These are phyloP conservation scores for Trypanosoma mega DNA, from an alignment of 208 protist species.

Conservation along the genomic window DNA sequence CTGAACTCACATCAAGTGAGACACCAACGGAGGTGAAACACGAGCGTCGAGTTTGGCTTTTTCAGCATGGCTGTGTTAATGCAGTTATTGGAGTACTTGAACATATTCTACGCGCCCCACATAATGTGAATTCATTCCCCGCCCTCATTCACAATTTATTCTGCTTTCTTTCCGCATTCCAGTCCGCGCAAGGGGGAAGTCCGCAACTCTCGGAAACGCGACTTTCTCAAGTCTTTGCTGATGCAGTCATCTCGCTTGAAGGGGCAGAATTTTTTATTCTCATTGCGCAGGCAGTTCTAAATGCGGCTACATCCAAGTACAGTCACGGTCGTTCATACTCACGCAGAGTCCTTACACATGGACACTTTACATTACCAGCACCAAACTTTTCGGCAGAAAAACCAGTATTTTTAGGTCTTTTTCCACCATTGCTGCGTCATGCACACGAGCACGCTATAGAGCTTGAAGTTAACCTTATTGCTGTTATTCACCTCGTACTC, in stretches of 20 bases:
- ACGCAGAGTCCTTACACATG: conserved; percentile 28
- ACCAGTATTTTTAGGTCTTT: conserved; percentile 71
- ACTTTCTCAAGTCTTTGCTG: conserved; percentile 44
- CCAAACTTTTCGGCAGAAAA: conserved; percentile 65
- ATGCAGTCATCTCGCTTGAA: conserved; percentile 35
- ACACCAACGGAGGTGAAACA: conserved; percentile 31
- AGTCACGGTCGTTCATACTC: conserved; percentile 19
- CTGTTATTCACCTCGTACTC: conserved; percentile 46
- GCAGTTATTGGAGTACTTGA: conserved; percentile 51
- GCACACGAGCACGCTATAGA: conserved; percentile 31
- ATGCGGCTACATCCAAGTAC: conserved; percentile 59
- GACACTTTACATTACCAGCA: conserved; percentile 41
- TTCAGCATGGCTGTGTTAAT: conserved; percentile 54
- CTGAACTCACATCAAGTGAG: conserved; percentile 28
- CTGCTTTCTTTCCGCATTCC: conserved; percentile 65
- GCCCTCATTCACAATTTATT: conserved; percentile 66
- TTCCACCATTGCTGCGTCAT: conserved; percentile 53
- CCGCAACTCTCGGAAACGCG: conserved; percentile 52
- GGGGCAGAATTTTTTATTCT: conserved; percentile 64
- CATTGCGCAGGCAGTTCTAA: conserved; percentile 61
- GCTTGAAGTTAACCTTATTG: conserved; percentile 48
- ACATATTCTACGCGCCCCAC: conserved; percentile 31
- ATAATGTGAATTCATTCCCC: conserved; percentile 37
- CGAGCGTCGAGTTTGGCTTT: conserved; percentile 66
- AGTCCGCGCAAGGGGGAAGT: conserved; percentile 48